Conservation (phyloP, 106 monocot genomes). For the Alisma plantagoaquatica region DNA sequence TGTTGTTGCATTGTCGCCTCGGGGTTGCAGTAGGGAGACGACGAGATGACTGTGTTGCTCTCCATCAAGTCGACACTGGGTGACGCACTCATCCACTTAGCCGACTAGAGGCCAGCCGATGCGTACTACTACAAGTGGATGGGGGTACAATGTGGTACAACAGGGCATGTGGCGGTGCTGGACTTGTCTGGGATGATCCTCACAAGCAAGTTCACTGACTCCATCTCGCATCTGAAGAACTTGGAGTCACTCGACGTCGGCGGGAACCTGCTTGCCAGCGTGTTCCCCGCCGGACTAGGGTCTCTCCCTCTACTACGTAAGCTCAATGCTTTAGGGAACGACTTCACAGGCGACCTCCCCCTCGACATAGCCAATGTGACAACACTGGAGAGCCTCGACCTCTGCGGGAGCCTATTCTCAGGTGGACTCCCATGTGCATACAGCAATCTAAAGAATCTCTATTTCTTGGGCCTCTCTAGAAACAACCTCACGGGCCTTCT, state of each 20-base stretch:
- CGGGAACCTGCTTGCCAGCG: no score
- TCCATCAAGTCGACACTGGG: conserved; percentile 37
- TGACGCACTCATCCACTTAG: background rate
- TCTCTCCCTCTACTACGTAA: no score
- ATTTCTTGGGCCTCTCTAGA: conserved; percentile 46
- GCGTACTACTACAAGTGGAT: conserved; percentile 51
- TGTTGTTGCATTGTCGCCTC: no score
- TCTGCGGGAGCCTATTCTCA: conserved; percentile 3
- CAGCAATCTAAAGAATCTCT: background rate
- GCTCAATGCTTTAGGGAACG: conserved; percentile 69
- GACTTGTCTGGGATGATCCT: conserved; percentile 49
- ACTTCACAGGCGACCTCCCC: no score
- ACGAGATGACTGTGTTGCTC: conserved; percentile 33
- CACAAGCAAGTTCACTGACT: conserved; percentile 26
- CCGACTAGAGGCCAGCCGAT: background rate
- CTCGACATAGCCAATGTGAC: no score
- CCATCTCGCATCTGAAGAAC: no score
- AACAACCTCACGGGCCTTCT: conserved; percentile 58
- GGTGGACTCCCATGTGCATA: background rate
- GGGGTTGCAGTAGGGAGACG: no score
- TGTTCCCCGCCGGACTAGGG: no score
- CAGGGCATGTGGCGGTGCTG: conserved; percentile 26
- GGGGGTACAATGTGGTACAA: conserved; percentile 35
- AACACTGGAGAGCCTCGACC: no score
- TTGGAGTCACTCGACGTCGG: no score